A percentile compares a stretch with the other conserved stretches of the same genome.
Evolutionary conservation across 2,329 filamentous ascomycete species (phyloP).

Genomic region (Alternaria solani): DNA sequence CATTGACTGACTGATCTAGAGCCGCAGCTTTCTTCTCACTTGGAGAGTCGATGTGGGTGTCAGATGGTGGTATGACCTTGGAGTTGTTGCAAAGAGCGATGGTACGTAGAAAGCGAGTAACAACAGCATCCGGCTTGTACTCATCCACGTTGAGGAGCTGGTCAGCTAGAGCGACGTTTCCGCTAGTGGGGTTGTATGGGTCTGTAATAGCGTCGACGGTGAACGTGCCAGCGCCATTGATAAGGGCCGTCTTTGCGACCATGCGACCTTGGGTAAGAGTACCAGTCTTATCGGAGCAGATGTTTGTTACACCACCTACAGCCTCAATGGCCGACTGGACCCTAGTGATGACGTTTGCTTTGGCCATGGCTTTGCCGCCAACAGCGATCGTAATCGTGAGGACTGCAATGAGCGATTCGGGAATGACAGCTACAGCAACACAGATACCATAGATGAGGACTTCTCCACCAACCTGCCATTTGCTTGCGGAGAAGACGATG

Average conservation of each 20-base stretch:
- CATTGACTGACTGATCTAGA: slow-evolving; percentile 34
- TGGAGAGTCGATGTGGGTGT: slow-evolving; percentile 56
- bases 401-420: slow-evolving; percentile 67
- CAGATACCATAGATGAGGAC: slow-evolving; percentile 59
- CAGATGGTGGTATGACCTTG: slow-evolving; percentile 40
- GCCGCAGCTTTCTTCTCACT: slow-evolving; percentile 57
- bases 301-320: slow-evolving; percentile 53
- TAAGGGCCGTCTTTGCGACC: slow-evolving; percentile 50
- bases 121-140: slow-evolving; percentile 27
- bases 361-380: slow-evolving; percentile 53
- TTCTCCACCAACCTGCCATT: slow-evolving; percentile 52
- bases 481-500: slow-evolving; percentile 72
- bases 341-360: slow-evolving; percentile 52
- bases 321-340: slow-evolving; percentile 52
- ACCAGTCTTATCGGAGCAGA: slow-evolving; percentile 53
- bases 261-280: slow-evolving; percentile 53
- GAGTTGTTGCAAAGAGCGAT: slow-evolving; percentile 53
- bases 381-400: slow-evolving; percentile 70
- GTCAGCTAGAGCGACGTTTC: slow-evolving; percentile 43
- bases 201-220: slow-evolving; percentile 46
- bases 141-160: slow-evolving; percentile 36
- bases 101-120: slow-evolving; percentile 46
- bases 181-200: slow-evolving; percentile 48
- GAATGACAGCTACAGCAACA: slow-evolving; percentile 58
- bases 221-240: slow-evolving; percentile 46